A percentile compares a stretch with the other conserved stretches of the same genome.
phyloP scores from a whole-genome alignment of 352 stramenopile species.

The Pythium graminicola region DNA sequence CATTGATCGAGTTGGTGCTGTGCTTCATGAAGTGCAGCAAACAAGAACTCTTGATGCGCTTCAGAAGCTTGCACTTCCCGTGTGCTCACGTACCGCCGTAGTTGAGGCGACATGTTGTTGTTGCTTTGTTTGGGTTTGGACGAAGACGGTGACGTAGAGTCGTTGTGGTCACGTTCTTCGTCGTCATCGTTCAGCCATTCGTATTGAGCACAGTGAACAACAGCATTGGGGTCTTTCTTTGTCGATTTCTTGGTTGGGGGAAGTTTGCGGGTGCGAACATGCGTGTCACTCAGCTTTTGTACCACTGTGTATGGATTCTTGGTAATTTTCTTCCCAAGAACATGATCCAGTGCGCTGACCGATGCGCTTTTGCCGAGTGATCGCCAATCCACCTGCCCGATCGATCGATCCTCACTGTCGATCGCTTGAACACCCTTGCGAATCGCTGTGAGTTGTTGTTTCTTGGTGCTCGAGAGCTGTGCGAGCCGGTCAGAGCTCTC shows the following conservation, averaged over 20 bases:
- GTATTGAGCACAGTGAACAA: background rate
- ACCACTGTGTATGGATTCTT: constrained; percentile 19
- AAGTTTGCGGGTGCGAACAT: background rate
- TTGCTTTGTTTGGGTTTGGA: constrained; percentile 9
- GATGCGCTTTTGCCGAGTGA: constrained; percentile 22
- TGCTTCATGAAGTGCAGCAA: constrained; percentile 50
- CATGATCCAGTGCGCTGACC: constrained; percentile 35
- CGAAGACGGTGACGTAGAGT: background rate
- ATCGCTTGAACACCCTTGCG: constrained; percentile 21
- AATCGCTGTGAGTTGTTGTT: constrained; percentile 42
- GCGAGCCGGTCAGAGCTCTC: constrained; percentile 44
- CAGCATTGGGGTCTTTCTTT: background rate
- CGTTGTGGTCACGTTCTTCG: background rate
- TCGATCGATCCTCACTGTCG: constrained; percentile 2
- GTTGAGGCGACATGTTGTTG: constrained; percentile 14
- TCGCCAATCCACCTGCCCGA: constrained; percentile 6
- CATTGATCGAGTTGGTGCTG: constrained; percentile 56
- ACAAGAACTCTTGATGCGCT: constrained; percentile 52
- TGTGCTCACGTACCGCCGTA: constrained; percentile 38
- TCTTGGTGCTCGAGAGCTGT: constrained; percentile 25
- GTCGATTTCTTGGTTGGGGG: constrained; percentile 1
- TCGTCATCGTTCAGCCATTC: constrained; percentile 3
- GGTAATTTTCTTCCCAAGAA: constrained; percentile 21
- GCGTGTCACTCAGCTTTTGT: constrained; percentile 4
- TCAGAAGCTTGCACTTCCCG: constrained; percentile 46